A percentile compares a stretch with the other conserved stretches of the same genome.
Evolutionary conservation across 2,329 filamentous ascomycete species (phyloP).

Genomic region (Arthrobotrys musiformis): DNA sequence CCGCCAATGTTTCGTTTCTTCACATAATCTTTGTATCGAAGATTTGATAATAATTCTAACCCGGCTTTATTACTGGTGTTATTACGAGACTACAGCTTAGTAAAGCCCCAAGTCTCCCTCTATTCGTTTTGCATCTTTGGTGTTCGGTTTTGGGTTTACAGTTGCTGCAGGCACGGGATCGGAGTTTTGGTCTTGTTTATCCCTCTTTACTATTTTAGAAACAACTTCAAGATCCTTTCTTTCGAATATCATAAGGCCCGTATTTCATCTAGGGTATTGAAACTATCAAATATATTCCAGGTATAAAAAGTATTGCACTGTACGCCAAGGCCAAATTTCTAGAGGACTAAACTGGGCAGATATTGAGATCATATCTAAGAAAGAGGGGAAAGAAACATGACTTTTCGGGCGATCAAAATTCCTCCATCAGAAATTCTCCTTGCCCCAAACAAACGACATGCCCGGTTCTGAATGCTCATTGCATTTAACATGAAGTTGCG

Average conservation of each 20-base stretch:
- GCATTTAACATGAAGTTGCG: conserved; percentile 81
- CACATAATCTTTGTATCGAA: neutral
- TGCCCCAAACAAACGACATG: conserved; percentile 69
- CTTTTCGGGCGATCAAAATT: neutral
- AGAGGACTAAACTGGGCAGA: neutral
- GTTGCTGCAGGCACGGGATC: neutral
- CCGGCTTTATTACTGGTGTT: neutral
- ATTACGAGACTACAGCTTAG: neutral
- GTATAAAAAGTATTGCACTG: conserved; percentile 5
- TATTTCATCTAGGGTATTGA: neutral
- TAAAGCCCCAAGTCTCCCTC: neutral
- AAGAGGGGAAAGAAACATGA: neutral
- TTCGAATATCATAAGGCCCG: neutral
- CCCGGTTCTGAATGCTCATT: conserved; percentile 88
- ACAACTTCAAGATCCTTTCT: neutral
- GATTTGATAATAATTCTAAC: neutral
- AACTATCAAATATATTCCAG: conserved; percentile 2
- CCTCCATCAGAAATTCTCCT: conserved; percentile 67
- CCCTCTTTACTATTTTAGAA: neutral
- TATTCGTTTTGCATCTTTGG: conserved; percentile 18
- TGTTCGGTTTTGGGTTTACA: conserved; percentile 13
- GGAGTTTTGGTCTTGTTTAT: neutral
- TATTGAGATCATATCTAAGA: neutral
- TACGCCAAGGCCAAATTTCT: neutral
- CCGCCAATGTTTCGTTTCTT: neutral